These are phyloP conservation scores for Cyclanthera cordifolia DNA, from an alignment of 306 rosid genomes.

Conservation along the genomic window DNA sequence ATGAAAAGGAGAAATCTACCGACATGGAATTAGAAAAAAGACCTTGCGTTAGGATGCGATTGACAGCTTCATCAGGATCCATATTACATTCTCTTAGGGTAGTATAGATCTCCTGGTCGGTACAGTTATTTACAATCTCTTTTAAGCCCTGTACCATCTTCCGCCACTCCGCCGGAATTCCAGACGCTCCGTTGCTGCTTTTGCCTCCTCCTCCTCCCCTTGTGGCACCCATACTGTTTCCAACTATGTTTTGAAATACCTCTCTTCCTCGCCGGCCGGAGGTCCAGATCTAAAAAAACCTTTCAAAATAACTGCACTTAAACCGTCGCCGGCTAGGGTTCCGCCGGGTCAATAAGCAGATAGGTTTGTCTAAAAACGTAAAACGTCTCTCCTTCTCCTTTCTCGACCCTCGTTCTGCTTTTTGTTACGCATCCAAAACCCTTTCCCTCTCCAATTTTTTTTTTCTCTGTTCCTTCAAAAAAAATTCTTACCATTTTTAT, in stretches of 20 bases:
- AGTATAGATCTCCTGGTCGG: slow-evolving; percentile 92
- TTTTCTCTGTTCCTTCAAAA: neutral
- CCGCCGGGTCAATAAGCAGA: slow-evolving; percentile 36
- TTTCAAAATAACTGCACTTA: slow-evolving; percentile 12
- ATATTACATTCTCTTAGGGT: slow-evolving; percentile 89
- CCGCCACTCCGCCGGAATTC: slow-evolving; percentile 67
- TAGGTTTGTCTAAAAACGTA: slow-evolving; percentile 7
- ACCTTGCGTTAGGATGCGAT: slow-evolving; percentile 97
- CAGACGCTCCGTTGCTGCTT: slow-evolving; percentile 50
- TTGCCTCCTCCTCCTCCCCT: slow-evolving; percentile 43
- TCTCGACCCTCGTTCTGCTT: slow-evolving; percentile 11
- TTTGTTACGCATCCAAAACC: slow-evolving; percentile 25
- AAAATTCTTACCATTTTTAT: neutral
- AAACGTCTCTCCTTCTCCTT: slow-evolving; percentile 9
- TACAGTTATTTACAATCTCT: slow-evolving; percentile 73
- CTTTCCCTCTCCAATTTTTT: slow-evolving; percentile 5
- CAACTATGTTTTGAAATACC: neutral
- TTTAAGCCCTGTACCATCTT: slow-evolving; percentile 87
- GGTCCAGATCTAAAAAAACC: slow-evolving; percentile 33
- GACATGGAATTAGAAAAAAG: neutral
- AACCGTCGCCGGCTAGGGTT: slow-evolving; percentile 26
- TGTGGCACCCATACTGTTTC: slow-evolving; percentile 49
- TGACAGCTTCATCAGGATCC: slow-evolving; percentile 99
- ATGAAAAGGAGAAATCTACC: neutral
- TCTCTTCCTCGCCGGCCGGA: slow-evolving; percentile 16